Percentiles rank a stretch among this genome's conserved stretches.
phyloP scores from a whole-genome alignment of 2,329 filamentous ascomycete species.

The Grosmannia serpens region DNA sequence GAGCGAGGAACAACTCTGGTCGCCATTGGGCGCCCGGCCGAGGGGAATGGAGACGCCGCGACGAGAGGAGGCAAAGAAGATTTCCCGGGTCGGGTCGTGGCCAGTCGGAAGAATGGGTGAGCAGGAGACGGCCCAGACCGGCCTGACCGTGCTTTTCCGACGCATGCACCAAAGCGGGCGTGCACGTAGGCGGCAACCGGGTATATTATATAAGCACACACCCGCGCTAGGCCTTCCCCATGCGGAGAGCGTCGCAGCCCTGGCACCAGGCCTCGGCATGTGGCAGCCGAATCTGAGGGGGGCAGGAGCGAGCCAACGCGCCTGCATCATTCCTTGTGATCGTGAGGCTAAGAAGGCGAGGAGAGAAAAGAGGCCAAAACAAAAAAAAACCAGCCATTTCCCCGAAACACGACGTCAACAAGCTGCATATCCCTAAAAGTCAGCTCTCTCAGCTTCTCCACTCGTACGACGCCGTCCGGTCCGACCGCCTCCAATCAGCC shows the following conservation, averaged over 20 bases:
- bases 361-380: no score
- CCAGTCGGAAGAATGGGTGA: conserved; percentile 1
- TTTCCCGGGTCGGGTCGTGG: conserved; percentile 13
- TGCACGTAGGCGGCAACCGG: background rate
- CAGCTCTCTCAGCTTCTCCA: background rate
- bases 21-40: conserved; percentile 14
- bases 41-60: conserved; percentile 14
- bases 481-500: background rate
- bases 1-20: no score
- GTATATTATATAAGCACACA: background rate
- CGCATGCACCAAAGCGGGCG: background rate
- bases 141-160: conserved; percentile 8
- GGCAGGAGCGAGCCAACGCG: background rate
- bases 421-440: no score
- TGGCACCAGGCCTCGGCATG: conserved; percentile 6
- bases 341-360: background rate
- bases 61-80: conserved; percentile 13
- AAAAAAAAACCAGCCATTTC: no score
- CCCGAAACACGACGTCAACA: no score
- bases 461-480: background rate
- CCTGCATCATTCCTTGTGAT: background rate
- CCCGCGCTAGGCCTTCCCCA: background rate
- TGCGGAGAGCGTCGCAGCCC: background rate
- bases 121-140: background rate
- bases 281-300: background rate